Base-by-base conservation (phyloP, 164 flowering plant species). In the Tetracentron sinense region DNA sequence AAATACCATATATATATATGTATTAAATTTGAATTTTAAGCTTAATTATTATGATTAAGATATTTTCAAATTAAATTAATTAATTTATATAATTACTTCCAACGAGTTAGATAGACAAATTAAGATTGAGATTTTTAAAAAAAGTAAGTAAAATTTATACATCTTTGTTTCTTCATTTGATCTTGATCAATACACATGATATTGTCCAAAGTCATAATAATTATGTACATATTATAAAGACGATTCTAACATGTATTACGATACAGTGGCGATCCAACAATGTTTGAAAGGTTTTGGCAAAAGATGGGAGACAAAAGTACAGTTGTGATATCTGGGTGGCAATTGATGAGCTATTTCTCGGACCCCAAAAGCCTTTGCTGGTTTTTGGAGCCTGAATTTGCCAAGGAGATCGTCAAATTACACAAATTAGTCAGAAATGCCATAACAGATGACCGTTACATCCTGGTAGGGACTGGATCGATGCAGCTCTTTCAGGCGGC, bases 211-310 rank as follows among this genome's bases (percentile, higher is more conserved):
- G n/a, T n/a, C n/a, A n/a, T n/a, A n/a, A n/a, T n/a, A n/a, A n/a
- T n/a, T n/a, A n/a, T n/a, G n/a, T n/a, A n/a, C n/a, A n/a, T n/a
- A n/a, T n/a, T n/a, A n/a, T n/a, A n/a, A n/a, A n/a, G n/a, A n/a
- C n/a, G n/a, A 54, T 38, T 59, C n/a, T 14, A 44, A 12, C 10
- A 29, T 30, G 33, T 61, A 27, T 48, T 33, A 51, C n/a, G 1
- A 61, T 79, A 70, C 88, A 95, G 99, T 65, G 99, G 99, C 0
- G 97, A 95, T 72, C 99, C 99, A 25, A 95, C 92, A 35, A 85
- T 95, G 96, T 95, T 73, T 42, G 92, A 88, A 66, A 23, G 21
- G 14, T 95, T 68, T 53, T 95, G 99, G 99, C 53, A 74, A 27
- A 56, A 63, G 20, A 72, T 64, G 73, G 97, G 96, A 0, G 89